Conservation (phyloP, 805 yeast species). For the Candida cerambycidarum region DNA sequence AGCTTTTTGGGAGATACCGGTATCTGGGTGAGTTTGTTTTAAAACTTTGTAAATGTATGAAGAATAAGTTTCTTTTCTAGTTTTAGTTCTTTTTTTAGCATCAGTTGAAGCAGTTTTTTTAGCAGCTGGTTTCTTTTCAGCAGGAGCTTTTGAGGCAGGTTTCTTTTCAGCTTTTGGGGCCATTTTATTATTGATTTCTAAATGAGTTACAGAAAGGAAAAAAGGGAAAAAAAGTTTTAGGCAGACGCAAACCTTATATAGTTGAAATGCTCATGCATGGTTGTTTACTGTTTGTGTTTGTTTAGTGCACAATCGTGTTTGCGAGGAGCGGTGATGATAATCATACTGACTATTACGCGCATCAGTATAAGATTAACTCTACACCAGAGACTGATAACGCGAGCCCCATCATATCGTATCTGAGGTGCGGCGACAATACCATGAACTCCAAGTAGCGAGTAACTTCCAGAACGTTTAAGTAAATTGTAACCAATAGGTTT, state of each 20-base stretch:
- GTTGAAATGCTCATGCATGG: neutral
- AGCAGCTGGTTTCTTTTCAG: slow-evolving; percentile 90
- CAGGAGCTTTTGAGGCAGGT: slow-evolving; percentile 96
- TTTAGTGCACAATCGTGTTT: neutral
- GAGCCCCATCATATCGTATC: neutral
- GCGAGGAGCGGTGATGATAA: neutral
- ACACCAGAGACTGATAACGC: neutral
- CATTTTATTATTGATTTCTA: slow-evolving; percentile 39
- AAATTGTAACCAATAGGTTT: slow-evolving; percentile 2
- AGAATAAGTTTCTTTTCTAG: slow-evolving; percentile 97
- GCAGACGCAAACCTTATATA: slow-evolving; percentile 6
- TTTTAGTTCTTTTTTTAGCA: slow-evolving; percentile 88
- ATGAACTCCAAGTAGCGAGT: slow-evolving; percentile 1
- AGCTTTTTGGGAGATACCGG: slow-evolving; percentile 98
- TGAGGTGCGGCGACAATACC: neutral
- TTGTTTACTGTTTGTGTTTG: slow-evolving; percentile 7
- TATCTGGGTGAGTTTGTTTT: slow-evolving; percentile 98
- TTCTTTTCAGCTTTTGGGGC: slow-evolving; percentile 68
- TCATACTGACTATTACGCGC: slow-evolving; percentile 2
- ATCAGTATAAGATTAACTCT: slow-evolving; percentile 2
- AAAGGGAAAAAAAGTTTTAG: slow-evolving; percentile 2
- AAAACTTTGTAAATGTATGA: slow-evolving; percentile 98
- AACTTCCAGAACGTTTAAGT: slow-evolving; percentile 5
- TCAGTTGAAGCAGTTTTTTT: slow-evolving; percentile 81
- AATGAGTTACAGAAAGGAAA: slow-evolving; percentile 4